Conservation (phyloP, 176 grass and related monocot species). For the Hordeum marinum region DNA sequence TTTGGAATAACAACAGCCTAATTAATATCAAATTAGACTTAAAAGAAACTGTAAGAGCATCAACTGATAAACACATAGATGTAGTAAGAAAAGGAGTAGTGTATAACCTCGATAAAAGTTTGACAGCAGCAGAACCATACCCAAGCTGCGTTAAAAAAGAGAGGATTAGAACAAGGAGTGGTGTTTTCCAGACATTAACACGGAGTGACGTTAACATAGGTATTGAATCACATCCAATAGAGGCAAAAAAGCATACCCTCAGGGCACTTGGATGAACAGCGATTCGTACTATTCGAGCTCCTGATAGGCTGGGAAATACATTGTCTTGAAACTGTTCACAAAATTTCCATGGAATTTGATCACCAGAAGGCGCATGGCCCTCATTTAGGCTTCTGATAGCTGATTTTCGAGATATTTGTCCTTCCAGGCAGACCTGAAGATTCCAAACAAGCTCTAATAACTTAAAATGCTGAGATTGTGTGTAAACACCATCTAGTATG, state of each 20-base stretch:
- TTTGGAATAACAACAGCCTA: background rate
- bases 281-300: slow-evolving; percentile 90
- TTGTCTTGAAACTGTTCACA: slow-evolving; percentile 96
- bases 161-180: background rate
- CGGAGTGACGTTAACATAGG: background rate
- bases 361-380: slow-evolving; percentile 70
- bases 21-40: background rate
- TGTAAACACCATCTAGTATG: background rate
- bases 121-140: slow-evolving; percentile 78
- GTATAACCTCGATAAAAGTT: slow-evolving; percentile 58
- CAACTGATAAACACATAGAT: background rate
- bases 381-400: slow-evolving; percentile 83
- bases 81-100: background rate
- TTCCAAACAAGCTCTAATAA: background rate
- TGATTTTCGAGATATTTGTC: slow-evolving; percentile 87
- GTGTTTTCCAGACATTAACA: background rate
- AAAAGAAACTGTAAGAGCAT: background rate
- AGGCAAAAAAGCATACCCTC: slow-evolving; percentile 52
- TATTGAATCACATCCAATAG: background rate
- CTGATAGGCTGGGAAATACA: slow-evolving; percentile 91
- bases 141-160: slow-evolving; percentile 48
- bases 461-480: background rate
- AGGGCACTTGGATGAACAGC: slow-evolving; percentile 89
- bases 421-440: slow-evolving; percentile 92
- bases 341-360: slow-evolving; percentile 99